Conservation (phyloP, 768 basidiomycete genomes). For the Rhodotorula taiwanensis region DNA sequence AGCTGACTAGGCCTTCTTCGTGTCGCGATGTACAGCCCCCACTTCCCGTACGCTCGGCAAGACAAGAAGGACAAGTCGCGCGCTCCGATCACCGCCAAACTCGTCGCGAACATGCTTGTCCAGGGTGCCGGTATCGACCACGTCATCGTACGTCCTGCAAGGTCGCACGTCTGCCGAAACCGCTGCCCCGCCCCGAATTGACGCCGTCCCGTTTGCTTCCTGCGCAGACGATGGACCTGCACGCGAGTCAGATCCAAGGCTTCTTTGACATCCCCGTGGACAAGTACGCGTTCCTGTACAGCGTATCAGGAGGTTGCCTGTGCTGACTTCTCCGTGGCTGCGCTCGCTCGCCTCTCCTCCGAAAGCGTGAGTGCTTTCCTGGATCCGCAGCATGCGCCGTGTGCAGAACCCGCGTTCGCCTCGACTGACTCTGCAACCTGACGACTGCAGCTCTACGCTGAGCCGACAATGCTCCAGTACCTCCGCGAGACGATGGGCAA, state of each 20-base stretch:
- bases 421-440: background rate
- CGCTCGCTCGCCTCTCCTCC: background rate
- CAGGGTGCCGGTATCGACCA: slow-evolving; percentile 90
- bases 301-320: too few relatives aligned
- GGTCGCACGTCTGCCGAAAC: background rate
- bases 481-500: slow-evolving; percentile 74
- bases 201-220: too few relatives aligned
- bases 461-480: slow-evolving; percentile 89
- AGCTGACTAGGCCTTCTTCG: background rate
- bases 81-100: slow-evolving; percentile 94
- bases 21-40: slow-evolving; percentile 53
- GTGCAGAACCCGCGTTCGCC: slow-evolving; percentile 13
- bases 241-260: slow-evolving; percentile 97
- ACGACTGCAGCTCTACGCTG: slow-evolving; percentile 70
- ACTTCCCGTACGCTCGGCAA: slow-evolving; percentile 94
- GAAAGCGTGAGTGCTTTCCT: too few relatives aligned
- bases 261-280: slow-evolving; percentile 99
- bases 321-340: too few relatives aligned
- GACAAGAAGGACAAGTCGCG: slow-evolving; percentile 99
- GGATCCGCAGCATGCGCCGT: slow-evolving; percentile 35
- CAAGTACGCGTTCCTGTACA: slow-evolving; percentile 66
- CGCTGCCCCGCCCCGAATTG: background rate
- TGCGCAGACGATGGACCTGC: slow-evolving; percentile 91
- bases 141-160: slow-evolving; percentile 66
- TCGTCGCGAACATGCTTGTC: slow-evolving; percentile 90